Base-by-base conservation (phyloP, 2,329 filamentous ascomycete species). In the Aspergillus sp. region DNA sequence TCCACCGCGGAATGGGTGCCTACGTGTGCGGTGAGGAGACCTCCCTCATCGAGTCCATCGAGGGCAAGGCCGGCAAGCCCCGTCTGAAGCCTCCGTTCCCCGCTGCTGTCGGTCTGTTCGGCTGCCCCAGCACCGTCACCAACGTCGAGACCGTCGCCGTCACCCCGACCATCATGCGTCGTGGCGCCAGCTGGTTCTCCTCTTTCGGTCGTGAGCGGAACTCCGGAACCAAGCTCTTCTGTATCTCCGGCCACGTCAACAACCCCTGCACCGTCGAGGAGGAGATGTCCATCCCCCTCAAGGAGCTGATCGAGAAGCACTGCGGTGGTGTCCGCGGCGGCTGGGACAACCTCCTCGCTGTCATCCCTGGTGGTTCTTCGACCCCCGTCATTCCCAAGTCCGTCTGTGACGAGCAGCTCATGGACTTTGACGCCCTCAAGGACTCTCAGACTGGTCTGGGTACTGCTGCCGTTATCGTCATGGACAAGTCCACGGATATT, bases 21-120 rank as follows among this genome's bases (percentile, higher is more conserved):
- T 99, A 99, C 76, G 90, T 99, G 58, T 99, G 94, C 68, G 94
- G 94, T 65, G 94, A 99, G 77, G 94, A 99, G 78, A 99, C 94
- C 4, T 97, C 93, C 11, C 81, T 99, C 59, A 99, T 99, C 68
- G 94, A 99, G 76, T 97, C 94, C 25, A 83, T 99, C 56, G 94
- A 99, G 80, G 94, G 94, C 72, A 99, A 99, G 82, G 91, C 93
- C 42, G 94, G 94, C 75, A 99, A 99, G 83, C 94, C 94, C 56
- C 91, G 94, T 71, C 84, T 99, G 63, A 99, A 99, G 89, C 94
- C 94, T 20, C 94, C 94, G 47, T 99, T 99, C 83, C 94, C 94
- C 49, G 94, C 94, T 62, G 89, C 94, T 38, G 94, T 99, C 55
- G 94, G 94, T 79, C 85, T 99, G 38, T 99, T 99, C 73, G 94